These are phyloP conservation scores for Trichomonascus vanleenenianus DNA, from an alignment of 805 yeast species.

Conservation along the genomic window DNA sequence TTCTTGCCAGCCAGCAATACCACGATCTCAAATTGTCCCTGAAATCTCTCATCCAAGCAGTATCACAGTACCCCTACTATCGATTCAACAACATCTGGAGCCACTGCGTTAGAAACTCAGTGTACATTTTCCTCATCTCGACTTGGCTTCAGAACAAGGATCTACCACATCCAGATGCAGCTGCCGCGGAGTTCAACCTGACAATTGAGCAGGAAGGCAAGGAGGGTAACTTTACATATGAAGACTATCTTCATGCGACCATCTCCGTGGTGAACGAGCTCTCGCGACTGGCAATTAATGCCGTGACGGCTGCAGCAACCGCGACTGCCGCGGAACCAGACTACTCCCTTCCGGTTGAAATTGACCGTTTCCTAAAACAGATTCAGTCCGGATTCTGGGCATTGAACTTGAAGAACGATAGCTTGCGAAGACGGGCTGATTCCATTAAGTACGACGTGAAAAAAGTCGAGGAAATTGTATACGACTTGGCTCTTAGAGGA, in stretches of 20 bases:
- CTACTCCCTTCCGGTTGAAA: slow-evolving; percentile 4
- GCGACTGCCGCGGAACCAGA: slow-evolving; percentile 5
- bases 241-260: slow-evolving; percentile 25
- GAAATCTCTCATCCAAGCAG: slow-evolving; percentile 1
- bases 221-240: slow-evolving; percentile 13
- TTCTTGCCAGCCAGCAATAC: neutral
- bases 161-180: neutral
- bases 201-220: neutral
- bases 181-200: neutral
- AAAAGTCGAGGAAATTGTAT: slow-evolving; percentile 27
- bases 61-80: slow-evolving; percentile 8
- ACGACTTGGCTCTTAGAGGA: slow-evolving; percentile 23
- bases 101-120: slow-evolving; percentile 2
- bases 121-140: neutral
- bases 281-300: slow-evolving; percentile 22
- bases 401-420: slow-evolving; percentile 26
- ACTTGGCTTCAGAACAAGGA: slow-evolving; percentile 3
- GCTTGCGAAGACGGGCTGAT: slow-evolving; percentile 24
- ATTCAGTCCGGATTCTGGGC: slow-evolving; percentile 23
- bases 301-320: slow-evolving; percentile 20
- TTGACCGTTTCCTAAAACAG: slow-evolving; percentile 18
- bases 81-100: slow-evolving; percentile 7
- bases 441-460: slow-evolving; percentile 27
- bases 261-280: slow-evolving; percentile 22
- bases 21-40: neutral